Percentiles rank a stretch among this genome's conserved stretches.
Conservation (phyloP, 768 basidiomycete genomes). For the Boletus sp. region DNA sequence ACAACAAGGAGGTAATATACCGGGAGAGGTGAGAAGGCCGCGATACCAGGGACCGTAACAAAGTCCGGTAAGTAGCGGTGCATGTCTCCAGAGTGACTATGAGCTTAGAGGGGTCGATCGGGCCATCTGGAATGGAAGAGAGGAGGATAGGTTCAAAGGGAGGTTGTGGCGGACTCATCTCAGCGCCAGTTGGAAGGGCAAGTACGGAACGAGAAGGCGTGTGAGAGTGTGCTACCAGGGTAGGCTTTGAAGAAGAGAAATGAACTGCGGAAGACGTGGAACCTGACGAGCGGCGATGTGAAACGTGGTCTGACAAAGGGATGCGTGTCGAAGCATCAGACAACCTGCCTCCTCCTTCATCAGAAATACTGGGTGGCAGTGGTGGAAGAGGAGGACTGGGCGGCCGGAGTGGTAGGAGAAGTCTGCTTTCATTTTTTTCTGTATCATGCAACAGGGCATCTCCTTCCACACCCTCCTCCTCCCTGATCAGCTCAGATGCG, state of each 20-base stretch:
- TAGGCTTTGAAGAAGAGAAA: conserved; percentile 38
- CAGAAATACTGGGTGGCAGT: conserved; percentile 35
- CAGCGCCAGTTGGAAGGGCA: conserved; percentile 45
- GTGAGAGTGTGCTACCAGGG: conserved; percentile 19
- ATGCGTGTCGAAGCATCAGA: conserved; percentile 22
- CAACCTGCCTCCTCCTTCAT: background rate
- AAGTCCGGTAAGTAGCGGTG: conserved; percentile 63
- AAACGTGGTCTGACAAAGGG: conserved; percentile 22
- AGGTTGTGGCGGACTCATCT: conserved; percentile 45
- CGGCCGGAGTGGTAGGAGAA: conserved; percentile 34
- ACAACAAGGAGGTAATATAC: conserved; percentile 51
- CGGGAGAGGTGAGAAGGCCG: conserved; percentile 64
- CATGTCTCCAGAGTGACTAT: conserved; percentile 76
- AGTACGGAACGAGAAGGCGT: conserved; percentile 49
- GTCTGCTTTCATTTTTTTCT: conserved; percentile 17
- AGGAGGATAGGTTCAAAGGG: conserved; percentile 69
- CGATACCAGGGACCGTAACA: conserved; percentile 63
- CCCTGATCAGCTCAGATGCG: conserved; percentile 5
- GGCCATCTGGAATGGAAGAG: conserved; percentile 49
- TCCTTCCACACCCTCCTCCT: conserved; percentile 10
- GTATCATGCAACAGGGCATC: conserved; percentile 9
- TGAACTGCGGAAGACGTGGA: conserved; percentile 27
- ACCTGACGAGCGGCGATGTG: conserved; percentile 35
- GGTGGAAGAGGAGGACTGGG: conserved; percentile 54
- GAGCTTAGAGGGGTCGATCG: conserved; percentile 55